These are phyloP conservation scores for Leptodermis oblonga DNA, from an alignment of 257 asterid genomes.

Conservation along the genomic window DNA sequence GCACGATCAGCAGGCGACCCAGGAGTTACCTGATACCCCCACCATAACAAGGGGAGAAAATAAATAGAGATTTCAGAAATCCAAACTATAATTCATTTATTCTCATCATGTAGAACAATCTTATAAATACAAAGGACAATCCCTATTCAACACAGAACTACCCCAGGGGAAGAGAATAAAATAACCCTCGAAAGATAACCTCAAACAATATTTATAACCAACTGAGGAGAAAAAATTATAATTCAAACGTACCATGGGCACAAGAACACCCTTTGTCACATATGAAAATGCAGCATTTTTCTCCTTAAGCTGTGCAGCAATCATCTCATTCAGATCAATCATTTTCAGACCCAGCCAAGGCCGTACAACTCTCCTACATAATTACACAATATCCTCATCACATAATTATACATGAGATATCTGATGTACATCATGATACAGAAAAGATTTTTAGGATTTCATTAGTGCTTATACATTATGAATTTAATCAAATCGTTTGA, in stretches of 20 bases:
- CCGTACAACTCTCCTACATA: constrained; percentile 85
- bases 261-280: constrained; percentile 67
- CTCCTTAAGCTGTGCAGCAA: constrained; percentile 75
- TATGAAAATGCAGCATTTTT: constrained; percentile 60
- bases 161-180: not conserved
- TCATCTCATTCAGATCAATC: constrained; percentile 84
- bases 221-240: not conserved
- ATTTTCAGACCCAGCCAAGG: constrained; percentile 94
- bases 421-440: not conserved
- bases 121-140: not conserved
- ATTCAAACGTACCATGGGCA: constrained; percentile 60
- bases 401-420: not conserved
- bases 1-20: constrained; percentile 92
- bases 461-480: not conserved
- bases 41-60: constrained; percentile 4
- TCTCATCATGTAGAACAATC: too few relatives aligned
- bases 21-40: constrained; percentile 55
- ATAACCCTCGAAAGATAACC: not conserved
- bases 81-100: not conserved
- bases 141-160: not conserved
- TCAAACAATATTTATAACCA: not conserved
- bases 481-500: not conserved
- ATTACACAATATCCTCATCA: constrained; percentile 13
- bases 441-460: not conserved
- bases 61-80: not conserved